phyloP scores from a whole-genome alignment of 1,284 basidiomycete species.

The Boletus holoroseus region DNA sequence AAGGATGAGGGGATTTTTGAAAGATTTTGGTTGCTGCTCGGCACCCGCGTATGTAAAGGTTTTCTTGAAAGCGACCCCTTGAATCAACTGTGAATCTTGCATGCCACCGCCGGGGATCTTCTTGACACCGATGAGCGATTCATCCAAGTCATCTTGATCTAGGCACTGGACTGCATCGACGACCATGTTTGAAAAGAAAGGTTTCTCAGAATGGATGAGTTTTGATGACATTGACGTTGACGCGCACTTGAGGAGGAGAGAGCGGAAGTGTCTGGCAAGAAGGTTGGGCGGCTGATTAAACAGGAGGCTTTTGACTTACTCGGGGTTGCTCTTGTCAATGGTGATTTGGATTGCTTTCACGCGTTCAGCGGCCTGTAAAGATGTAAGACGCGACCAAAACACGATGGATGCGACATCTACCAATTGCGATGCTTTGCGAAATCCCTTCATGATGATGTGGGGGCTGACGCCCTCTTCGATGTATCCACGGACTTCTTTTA shows the following conservation, averaged over 20 bases:
- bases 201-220: conserved; percentile 97
- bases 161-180: conserved; percentile 93
- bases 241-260: conserved; percentile 93
- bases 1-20: conserved; percentile 84
- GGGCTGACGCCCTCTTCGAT: conserved; percentile 98
- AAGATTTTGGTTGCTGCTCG: conserved; percentile 97
- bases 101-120: conserved; percentile 99
- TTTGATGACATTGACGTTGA: conserved; percentile 99
- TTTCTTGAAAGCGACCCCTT: conserved; percentile 98
- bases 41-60: conserved; percentile 99
- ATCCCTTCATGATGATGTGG: conserved; percentile 97
- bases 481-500: conserved; percentile 89
- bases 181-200: conserved; percentile 99
- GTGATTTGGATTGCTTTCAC: conserved; percentile 88
- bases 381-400: conserved; percentile 7
- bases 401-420: conserved; percentile 42
- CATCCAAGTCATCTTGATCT: conserved; percentile 92
- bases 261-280: conserved; percentile 74
- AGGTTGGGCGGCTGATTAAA: conserved; percentile 9
- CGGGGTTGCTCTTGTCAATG: conserved; percentile 86
- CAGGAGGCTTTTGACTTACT: conserved; percentile 48
- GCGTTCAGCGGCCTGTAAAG: conserved; percentile 70
- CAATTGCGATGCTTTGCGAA: conserved; percentile 83
- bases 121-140: conserved; percentile 96
- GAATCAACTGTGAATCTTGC: conserved; percentile 89